Evolutionary conservation across 2,329 filamentous ascomycete genomes (phyloP).

Genomic region (Chaetomium strumarium): DNA sequence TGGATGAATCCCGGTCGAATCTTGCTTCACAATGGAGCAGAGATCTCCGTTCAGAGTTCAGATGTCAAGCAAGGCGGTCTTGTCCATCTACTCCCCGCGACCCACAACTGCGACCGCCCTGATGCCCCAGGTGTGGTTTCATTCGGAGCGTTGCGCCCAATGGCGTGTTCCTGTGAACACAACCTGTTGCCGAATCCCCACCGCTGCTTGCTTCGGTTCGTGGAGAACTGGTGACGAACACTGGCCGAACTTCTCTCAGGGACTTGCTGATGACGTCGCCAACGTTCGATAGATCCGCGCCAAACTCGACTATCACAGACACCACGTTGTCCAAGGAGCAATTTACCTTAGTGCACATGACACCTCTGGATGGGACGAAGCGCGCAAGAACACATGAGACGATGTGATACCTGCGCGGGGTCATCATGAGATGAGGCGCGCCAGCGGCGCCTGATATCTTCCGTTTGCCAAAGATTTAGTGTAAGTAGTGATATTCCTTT

Average conservation of each 20-base stretch:
- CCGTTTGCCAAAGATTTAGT: no score
- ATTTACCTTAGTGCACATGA: not conserved
- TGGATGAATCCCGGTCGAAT: not conserved
- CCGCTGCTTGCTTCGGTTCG: not conserved
- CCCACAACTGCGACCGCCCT: conserved; percentile 3
- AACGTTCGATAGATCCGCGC: not conserved
- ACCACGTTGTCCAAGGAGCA: not conserved
- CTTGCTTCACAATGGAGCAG: not conserved
- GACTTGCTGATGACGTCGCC: conserved; percentile 6
- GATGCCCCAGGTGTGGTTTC: conserved; percentile 1
- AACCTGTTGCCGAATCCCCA: conserved; percentile 4
- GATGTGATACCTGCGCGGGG: not conserved
- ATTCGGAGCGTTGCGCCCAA: conserved; percentile 5
- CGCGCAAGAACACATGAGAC: not conserved
- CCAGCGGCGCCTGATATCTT: not conserved
- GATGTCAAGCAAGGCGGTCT: not conserved
- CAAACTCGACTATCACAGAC: not conserved
- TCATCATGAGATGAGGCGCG: not conserved
- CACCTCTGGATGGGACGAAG: not conserved
- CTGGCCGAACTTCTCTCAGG: not conserved
- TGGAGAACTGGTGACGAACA: conserved; percentile 2
- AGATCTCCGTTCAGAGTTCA: not conserved
- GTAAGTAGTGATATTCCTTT: no score
- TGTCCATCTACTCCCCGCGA: not conserved
- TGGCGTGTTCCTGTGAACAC: not conserved